Percentiles rank a stretch among this genome's conserved stretches.
phyloP scores from a whole-genome alignment of 2,329 filamentous ascomycete genomes.

The Bipolaris gigantea region DNA sequence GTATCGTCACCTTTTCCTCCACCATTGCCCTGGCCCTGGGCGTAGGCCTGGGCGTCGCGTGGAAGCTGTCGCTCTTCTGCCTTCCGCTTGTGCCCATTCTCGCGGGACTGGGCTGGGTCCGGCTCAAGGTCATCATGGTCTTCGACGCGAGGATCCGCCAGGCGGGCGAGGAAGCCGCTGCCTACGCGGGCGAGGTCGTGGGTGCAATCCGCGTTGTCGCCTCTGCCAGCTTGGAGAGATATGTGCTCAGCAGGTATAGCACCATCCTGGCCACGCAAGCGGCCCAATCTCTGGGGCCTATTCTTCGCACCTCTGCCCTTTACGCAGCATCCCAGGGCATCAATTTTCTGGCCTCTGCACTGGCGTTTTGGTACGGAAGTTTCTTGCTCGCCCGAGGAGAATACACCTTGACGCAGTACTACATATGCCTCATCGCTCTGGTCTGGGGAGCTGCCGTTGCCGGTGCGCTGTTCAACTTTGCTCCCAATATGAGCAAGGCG shows the following conservation, averaged over 20 bases:
- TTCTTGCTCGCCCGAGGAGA: slow-evolving; percentile 49
- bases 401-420: slow-evolving; percentile 53
- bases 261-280: neutral
- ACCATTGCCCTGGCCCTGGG: neutral
- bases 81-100: neutral
- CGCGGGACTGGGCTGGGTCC: neutral
- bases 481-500: slow-evolving; percentile 49
- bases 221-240: too few species aligned
- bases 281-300: neutral
- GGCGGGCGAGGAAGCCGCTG: too few species aligned
- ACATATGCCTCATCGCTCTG: slow-evolving; percentile 22
- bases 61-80: neutral
- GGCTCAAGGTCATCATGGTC: neutral
- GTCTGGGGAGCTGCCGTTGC: slow-evolving; percentile 12
- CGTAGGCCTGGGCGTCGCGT: neutral
- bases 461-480: slow-evolving; percentile 48
- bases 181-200: too few species aligned
- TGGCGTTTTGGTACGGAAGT: slow-evolving; percentile 59
- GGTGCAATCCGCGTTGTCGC: too few species aligned
- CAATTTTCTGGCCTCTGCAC: slow-evolving; percentile 63
- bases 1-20: neutral
- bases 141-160: too few species aligned
- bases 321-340: slow-evolving; percentile 72
- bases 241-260: too few species aligned
- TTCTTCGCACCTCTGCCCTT: slow-evolving; percentile 59